Evolutionary conservation across 2,329 filamentous ascomycete genomes (phyloP).

Genomic region (Sporothrix protearum): DNA sequence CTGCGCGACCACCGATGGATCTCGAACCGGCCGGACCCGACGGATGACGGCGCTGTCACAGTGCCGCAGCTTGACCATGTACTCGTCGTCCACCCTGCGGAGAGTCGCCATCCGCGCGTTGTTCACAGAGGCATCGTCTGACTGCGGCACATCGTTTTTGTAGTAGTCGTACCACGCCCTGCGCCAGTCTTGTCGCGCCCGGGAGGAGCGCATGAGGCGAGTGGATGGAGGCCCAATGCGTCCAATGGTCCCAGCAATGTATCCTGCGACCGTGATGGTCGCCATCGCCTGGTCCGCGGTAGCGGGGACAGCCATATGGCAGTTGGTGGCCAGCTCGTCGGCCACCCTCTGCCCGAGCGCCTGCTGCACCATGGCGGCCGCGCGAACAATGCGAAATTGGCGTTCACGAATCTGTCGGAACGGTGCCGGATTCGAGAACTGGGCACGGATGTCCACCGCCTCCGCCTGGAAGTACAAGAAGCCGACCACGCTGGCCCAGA

Average conservation of each 20-base stretch:
- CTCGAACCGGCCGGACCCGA: not conserved
- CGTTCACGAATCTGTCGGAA: not conserved
- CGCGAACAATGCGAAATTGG: not conserved
- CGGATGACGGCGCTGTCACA: not conserved
- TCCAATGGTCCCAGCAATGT: not conserved
- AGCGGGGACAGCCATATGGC: not conserved
- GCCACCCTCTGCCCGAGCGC: not conserved
- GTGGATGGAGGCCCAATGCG: not conserved
- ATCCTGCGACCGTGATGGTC: not conserved
- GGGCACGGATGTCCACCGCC: not conserved
- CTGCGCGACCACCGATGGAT: not conserved
- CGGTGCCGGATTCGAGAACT: not conserved
- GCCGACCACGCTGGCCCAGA: not conserved
- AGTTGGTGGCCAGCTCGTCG: not conserved
- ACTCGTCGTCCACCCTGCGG: not conserved
- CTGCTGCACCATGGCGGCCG: not conserved
- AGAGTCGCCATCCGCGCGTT: not conserved
- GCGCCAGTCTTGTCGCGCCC: not conserved
- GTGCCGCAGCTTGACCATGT: not conserved
- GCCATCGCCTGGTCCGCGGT: not conserved
- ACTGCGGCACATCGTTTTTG: not conserved
- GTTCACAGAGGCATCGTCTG: not conserved
- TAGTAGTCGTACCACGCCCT: not conserved
- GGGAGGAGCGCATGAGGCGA: not conserved
- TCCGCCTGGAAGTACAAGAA: not conserved